Percentiles rank a stretch among this genome's conserved stretches.
phyloP scores from a whole-genome alignment of 345 rosid genomes.

The Toxicodendron radicans region DNA sequence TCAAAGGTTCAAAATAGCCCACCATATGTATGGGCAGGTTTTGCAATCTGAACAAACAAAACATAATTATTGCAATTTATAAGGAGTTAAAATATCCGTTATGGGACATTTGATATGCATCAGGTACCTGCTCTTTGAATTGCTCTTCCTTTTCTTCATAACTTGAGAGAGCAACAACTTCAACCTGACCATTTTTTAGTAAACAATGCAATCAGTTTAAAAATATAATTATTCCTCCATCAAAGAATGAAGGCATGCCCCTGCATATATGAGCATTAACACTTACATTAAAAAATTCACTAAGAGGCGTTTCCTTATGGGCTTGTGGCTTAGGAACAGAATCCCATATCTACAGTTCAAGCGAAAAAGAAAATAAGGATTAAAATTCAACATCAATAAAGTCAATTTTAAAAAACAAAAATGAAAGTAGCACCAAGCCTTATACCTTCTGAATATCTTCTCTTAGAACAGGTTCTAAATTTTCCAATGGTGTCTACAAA shows the following conservation, averaged over 20 bases:
- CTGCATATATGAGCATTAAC: not conserved
- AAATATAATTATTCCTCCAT: not conserved
- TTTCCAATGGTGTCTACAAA: conserved; percentile 89
- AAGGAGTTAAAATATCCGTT: not conserved
- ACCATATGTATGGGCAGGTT: not conserved
- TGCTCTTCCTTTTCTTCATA: conserved; percentile 97
- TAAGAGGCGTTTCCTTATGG: conserved; percentile 84
- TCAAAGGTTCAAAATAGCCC: not conserved
- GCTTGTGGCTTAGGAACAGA: conserved; percentile 92
- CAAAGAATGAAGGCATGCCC: not conserved
- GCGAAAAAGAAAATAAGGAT: not conserved
- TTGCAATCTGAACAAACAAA: conserved; percentile 9
- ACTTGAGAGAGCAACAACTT: conserved; percentile 97
- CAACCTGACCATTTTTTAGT: conserved; percentile 56
- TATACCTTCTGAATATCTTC: conserved; percentile 97
- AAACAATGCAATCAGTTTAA: conserved; percentile 14
- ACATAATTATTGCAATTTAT: not conserved
- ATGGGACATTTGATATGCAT: conserved; percentile 7
- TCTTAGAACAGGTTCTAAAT: conserved; percentile 88
- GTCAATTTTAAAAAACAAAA: conserved; percentile 11
- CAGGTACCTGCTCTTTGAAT: conserved; percentile 87
- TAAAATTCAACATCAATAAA: conserved; percentile 18
- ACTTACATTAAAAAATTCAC: conserved; percentile 95
- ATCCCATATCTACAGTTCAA: conserved; percentile 87
- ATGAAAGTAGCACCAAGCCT: conserved; percentile 21